Base-by-base conservation (phyloP, 805 yeast species). In the Yamadazyma takamatsuzukensis region DNA sequence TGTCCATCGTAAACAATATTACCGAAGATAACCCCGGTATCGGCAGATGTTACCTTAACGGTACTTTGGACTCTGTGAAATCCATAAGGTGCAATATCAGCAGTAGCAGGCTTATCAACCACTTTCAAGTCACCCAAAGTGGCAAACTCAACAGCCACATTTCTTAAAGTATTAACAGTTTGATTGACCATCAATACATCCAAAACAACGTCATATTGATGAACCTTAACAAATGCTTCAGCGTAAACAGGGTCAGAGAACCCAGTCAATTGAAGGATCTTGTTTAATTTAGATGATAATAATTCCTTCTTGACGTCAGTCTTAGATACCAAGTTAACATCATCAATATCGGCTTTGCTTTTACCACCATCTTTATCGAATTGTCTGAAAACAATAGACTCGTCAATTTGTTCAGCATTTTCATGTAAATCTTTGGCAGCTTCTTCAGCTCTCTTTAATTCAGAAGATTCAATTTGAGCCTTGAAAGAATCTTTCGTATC, bases 181-280 rank as follows among this genome's bases (percentile, higher is more conserved):
- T 93, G 99, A 57, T 93, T 93, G 28, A 93, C 97, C 42, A 93
- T 66, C 57, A 93, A 68, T 12, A 93, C 96, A 50, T 94, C 98
- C 47, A 93, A 72, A 0, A 88, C 88, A 49, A 93, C 95, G 58
- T 94, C 97, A 56, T 83, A 93, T 63, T 94, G 97, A 51, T 89
- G 95, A n/a, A 87, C 93, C 45, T 85, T 85, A 45, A 93, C 86
- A 52, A 83, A 86, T 0, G 97, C 98, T 64, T 93, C 99, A 5
- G 96, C 97, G 56, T 93, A 93, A 21, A 93, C 94, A 14, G 97
- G 95, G 58, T 93, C 99, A 0, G 96, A 84, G 61, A 88, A 93
- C 12, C 99, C 99, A n/a, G 98, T 90, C 46, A 93, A 74, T 56
- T 86, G 97, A 30, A 87, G 80, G 49, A 94, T 84, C 59, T 86